These are phyloP conservation scores for Porodaedalea pini DNA, from an alignment of 1,284 basidiomycete species.

Conservation along the genomic window DNA sequence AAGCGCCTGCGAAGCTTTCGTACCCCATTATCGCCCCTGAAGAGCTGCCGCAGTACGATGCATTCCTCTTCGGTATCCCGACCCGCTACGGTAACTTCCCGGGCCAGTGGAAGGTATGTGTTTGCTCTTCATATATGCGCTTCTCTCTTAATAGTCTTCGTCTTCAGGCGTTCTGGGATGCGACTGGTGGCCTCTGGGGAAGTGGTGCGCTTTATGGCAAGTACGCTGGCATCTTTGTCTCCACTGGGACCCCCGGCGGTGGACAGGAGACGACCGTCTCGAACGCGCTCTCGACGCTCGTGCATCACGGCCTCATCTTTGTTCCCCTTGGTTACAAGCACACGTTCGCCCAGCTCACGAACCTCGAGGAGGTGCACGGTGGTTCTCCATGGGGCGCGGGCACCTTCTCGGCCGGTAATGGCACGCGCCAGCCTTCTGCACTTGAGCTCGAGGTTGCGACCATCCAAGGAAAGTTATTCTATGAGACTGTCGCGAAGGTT, in stretches of 20 bases:
- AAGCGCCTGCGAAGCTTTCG: constrained; percentile 67
- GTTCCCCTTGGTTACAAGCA: constrained; percentile 78
- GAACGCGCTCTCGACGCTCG: constrained; percentile 66
- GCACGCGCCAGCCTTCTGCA: constrained; percentile 56
- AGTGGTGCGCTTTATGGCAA: constrained; percentile 74
- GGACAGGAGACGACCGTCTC: constrained; percentile 73
- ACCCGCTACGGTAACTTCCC: constrained; percentile 75
- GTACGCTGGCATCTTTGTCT: constrained; percentile 72
- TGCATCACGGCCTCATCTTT: constrained; percentile 78
- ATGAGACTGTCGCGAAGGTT: constrained; percentile 43
- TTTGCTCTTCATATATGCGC: background rate
- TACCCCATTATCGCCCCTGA: constrained; percentile 72
- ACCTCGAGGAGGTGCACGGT: constrained; percentile 65
- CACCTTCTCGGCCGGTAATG: constrained; percentile 61
- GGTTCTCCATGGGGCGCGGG: constrained; percentile 77
- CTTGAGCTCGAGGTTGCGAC: constrained; percentile 65
- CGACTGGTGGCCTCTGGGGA: constrained; percentile 77
- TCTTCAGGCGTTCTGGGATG: constrained; percentile 72
- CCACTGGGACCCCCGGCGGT: constrained; percentile 62
- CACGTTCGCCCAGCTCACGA: constrained; percentile 53
- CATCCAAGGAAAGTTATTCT: constrained; percentile 65
- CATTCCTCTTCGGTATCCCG: constrained; percentile 72
- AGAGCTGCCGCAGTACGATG: constrained; percentile 65
- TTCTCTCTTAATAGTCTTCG: constrained; percentile 1
- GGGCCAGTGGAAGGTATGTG: constrained; percentile 62